Percentiles rank a stretch among this genome's conserved stretches.
phyloP scores from a whole-genome alignment of 1,284 basidiomycete genomes.

The Austroboletus rostrupii region DNA sequence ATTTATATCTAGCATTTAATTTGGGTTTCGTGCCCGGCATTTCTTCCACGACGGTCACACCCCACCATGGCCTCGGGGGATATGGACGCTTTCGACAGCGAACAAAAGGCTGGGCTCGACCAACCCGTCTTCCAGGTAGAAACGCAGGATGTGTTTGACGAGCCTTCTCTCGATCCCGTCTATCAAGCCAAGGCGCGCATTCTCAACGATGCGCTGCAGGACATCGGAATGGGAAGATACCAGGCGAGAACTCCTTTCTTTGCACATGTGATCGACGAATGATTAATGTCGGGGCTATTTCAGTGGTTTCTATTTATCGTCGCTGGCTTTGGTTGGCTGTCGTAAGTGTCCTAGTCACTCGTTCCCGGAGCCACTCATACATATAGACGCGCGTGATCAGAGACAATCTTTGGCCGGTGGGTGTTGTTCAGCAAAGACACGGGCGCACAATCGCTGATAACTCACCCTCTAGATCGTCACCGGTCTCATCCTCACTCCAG shows the following conservation, averaged over 20 bases:
- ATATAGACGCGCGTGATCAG: constrained; percentile 28
- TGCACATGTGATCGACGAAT: background rate
- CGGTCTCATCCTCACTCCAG: constrained; percentile 52
- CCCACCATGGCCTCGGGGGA: constrained; percentile 16
- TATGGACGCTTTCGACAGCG: constrained; percentile 1
- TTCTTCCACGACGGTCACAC: background rate
- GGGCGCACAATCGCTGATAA: background rate
- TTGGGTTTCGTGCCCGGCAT: background rate
- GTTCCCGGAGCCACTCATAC: background rate
- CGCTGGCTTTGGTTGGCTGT: constrained; percentile 66
- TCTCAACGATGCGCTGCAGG: constrained; percentile 63
- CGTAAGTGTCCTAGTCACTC: constrained; percentile 39
- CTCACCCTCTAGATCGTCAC: constrained; percentile 42
- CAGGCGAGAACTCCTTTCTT: constrained; percentile 39
- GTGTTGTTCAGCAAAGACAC: constrained; percentile 15
- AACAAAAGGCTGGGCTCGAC: constrained; percentile 5
- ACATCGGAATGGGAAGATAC: constrained; percentile 72
- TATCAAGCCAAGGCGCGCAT: constrained; percentile 62
- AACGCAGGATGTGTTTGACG: constrained; percentile 43
- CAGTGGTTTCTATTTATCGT: constrained; percentile 54
- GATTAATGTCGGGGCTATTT: background rate
- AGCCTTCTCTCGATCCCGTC: constrained; percentile 52
- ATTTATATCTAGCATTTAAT: background rate
- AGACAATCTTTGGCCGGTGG: constrained; percentile 64
- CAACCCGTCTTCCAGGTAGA: constrained; percentile 13